phyloP scores from a whole-genome alignment of 164 flowering plant genomes.

The Protea cynaroides region DNA sequence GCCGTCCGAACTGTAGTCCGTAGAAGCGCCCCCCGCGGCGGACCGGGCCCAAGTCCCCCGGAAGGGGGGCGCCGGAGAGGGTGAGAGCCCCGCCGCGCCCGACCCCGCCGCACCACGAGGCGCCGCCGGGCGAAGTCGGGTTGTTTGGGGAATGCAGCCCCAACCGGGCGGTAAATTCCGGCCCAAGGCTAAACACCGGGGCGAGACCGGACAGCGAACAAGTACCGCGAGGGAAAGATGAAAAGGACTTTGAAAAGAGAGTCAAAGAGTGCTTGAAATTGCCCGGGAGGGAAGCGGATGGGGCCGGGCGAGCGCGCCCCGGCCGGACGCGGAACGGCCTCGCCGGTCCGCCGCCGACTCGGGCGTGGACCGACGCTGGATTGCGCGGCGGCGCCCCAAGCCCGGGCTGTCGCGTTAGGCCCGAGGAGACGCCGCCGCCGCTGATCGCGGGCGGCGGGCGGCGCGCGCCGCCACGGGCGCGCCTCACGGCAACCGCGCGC shows the following conservation, averaged over 20 bases:
- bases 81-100: constrained; percentile 13
- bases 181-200: constrained; percentile 18
- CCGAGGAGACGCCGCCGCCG: not conserved
- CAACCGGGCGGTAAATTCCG: not conserved
- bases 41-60: constrained; percentile 11
- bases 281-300: constrained; percentile 18
- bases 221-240: constrained; percentile 23
- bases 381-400: not conserved
- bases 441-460: not conserved
- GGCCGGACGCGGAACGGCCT: not conserved
- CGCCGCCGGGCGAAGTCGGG: not conserved
- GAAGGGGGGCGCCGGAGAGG: constrained; percentile 1
- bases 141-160: not conserved
- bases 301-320: not conserved
- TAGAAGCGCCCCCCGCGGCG: constrained; percentile 3
- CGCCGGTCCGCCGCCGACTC: not conserved
- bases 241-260: constrained; percentile 24
- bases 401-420: too few relatives aligned
- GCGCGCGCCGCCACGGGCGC: not conserved
- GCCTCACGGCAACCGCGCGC: not conserved
- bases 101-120: constrained; percentile 3
- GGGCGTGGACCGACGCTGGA: not conserved
- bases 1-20: constrained; percentile 10
- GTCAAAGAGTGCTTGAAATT: constrained; percentile 21
- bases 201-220: constrained; percentile 22